phyloP scores from a whole-genome alignment of 106 monocot genomes.

The Dendrobium chrysotoxum region DNA sequence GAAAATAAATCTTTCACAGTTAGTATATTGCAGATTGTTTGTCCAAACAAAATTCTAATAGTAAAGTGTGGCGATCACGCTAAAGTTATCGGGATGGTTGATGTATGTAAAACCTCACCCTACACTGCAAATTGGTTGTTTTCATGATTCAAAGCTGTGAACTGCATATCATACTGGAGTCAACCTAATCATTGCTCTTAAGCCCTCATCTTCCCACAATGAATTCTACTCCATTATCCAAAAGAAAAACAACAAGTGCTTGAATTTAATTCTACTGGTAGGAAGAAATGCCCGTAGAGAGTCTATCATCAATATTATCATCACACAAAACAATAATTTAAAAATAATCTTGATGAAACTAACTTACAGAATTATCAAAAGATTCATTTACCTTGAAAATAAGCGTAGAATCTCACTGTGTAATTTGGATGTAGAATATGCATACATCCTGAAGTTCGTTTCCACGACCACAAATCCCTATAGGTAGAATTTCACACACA shows the following conservation, averaged over 20 bases:
- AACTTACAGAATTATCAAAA: not conserved
- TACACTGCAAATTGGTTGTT: no score
- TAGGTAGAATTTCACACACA: conserved; percentile 7
- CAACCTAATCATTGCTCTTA: no score
- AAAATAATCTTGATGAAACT: not conserved
- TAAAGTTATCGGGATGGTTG: no score
- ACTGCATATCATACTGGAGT: no score
- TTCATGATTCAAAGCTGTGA: no score
- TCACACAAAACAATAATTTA: not conserved
- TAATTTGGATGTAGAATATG: conserved; percentile 91
- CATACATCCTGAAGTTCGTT: conserved; percentile 93
- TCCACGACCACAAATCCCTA: conserved; percentile 99
- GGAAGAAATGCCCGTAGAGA: not conserved
- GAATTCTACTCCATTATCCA: not conserved
- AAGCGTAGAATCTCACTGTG: conserved; percentile 94
- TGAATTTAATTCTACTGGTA: not conserved
- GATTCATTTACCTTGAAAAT: conserved; percentile 65
- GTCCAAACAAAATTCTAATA: no score
- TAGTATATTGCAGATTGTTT: no score
- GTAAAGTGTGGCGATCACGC: no score
- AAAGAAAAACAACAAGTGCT: not conserved
- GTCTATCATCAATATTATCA: not conserved
- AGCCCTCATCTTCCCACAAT: not conserved
- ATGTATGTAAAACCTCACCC: no score
- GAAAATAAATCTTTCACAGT: no score